Percentiles rank a stretch among this genome's conserved stretches.
Conservation (phyloP, 805 yeast genomes). For the Starmerella sp. region DNA sequence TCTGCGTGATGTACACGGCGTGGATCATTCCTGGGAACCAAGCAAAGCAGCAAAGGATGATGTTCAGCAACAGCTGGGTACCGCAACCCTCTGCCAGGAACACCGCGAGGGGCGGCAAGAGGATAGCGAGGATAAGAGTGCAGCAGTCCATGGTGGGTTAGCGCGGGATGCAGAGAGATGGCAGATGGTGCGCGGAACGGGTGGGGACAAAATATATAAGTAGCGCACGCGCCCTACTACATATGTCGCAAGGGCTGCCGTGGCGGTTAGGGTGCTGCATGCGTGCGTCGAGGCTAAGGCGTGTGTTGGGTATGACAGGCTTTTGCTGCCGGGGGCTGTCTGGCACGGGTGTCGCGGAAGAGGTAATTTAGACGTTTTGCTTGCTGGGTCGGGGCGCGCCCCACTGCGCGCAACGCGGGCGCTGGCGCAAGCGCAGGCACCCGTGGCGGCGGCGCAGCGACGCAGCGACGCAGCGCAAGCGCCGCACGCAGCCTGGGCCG, state of each 20-base stretch:
- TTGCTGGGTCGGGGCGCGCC: background rate
- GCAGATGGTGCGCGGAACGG: background rate
- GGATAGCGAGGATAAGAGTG: constrained; percentile 31
- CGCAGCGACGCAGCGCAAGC: too few relatives aligned
- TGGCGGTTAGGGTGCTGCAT: background rate
- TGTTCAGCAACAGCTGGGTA: constrained; percentile 40
- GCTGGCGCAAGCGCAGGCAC: too few relatives aligned
- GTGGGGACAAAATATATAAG: background rate
- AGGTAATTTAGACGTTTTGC: background rate
- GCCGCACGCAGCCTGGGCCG: too few relatives aligned
- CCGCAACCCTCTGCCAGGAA: constrained; percentile 49
- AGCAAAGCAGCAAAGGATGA: constrained; percentile 58
- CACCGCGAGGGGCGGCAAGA: constrained; percentile 54
- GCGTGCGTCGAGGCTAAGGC: constrained; percentile 1
- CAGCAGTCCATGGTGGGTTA: constrained; percentile 17
- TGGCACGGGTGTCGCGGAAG: too few relatives aligned
- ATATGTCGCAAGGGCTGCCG: background rate
- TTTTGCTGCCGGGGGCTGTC: too few relatives aligned
- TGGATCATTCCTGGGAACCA: constrained; percentile 52
- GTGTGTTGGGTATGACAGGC: background rate
- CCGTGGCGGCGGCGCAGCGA: too few relatives aligned
- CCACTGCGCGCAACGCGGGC: background rate
- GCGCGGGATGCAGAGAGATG: background rate
- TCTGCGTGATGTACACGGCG: constrained; percentile 27
- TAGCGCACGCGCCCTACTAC: background rate